Evolutionary conservation across 306 rosid genomes (phyloP).

Genomic region (Luffa aegyptiaca): DNA sequence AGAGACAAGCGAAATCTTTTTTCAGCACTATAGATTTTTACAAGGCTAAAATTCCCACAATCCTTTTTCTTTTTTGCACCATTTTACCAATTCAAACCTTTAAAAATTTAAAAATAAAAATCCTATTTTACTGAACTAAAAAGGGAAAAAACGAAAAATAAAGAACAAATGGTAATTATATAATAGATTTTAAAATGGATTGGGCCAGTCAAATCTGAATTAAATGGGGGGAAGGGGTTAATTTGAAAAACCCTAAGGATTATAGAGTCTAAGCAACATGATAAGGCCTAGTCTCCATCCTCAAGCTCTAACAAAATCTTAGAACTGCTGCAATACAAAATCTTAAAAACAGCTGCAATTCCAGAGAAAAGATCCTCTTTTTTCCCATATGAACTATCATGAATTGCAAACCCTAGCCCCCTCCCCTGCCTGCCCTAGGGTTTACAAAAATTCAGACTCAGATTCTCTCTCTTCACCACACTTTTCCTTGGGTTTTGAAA

Average conservation of each 20-base stretch:
- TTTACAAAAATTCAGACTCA: not conserved
- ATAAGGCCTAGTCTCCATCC: constrained; percentile 3
- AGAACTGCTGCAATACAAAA: not conserved
- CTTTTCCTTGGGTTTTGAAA: not conserved
- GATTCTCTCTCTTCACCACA: not conserved
- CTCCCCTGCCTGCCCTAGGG: not conserved
- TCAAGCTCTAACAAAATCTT: constrained; percentile 1
- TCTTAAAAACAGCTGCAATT: not conserved
- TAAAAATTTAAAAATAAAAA: not conserved
- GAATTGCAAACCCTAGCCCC: not conserved
- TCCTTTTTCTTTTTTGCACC: too few species aligned
- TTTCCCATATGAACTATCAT: not conserved
- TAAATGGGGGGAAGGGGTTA: not conserved
- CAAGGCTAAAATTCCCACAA: too few species aligned
- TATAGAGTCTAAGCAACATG: not conserved
- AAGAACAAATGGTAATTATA: not conserved
- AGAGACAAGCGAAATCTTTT: not conserved
- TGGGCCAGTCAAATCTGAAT: not conserved
- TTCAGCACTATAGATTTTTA: not conserved
- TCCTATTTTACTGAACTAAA: not conserved
- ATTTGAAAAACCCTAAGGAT: not conserved
- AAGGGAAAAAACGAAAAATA: not conserved
- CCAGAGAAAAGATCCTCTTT: not conserved
- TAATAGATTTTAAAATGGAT: not conserved
- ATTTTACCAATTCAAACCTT: not conserved